Percentiles rank a stretch among this genome's conserved stretches.
Conservation (phyloP, 176 grass and related monocot genomes). For the Carex cristatella region DNA sequence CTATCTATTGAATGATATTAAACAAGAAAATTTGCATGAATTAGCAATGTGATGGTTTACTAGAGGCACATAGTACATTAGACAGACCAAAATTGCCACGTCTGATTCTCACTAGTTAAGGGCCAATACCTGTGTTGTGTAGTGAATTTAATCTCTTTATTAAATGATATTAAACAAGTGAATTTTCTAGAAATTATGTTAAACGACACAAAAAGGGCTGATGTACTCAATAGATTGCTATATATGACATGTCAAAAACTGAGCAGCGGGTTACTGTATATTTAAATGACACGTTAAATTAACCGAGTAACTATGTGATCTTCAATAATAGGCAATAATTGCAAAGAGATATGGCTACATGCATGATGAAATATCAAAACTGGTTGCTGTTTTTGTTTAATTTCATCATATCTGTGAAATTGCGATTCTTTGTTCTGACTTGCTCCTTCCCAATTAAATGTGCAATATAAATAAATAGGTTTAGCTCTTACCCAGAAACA, state of each 20-base stretch:
- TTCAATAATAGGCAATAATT: background rate
- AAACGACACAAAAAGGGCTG: background rate
- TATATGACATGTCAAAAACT: background rate
- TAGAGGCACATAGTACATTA: too few relatives aligned
- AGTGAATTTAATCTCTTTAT: background rate
- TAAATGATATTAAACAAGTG: background rate
- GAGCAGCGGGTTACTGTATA: background rate
- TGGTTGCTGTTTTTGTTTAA: background rate
- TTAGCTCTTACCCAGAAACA: conserved; percentile 92
- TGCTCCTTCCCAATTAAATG: background rate
- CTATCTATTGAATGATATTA: background rate
- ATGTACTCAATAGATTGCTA: background rate
- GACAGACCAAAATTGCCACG: background rate
- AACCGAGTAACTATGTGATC: background rate
- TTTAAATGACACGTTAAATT: background rate
- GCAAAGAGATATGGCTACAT: background rate
- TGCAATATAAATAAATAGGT: conserved; percentile 38
- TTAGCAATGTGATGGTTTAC: too few relatives aligned
- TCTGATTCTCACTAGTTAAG: background rate
- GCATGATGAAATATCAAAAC: background rate
- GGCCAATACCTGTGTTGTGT: background rate
- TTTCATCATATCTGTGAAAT: background rate
- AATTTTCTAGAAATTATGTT: background rate
- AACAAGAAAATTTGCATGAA: background rate
- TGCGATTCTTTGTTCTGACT: background rate